Conservation (phyloP, 2,329 filamentous ascomycete genomes). For the Drechslera avenae region DNA sequence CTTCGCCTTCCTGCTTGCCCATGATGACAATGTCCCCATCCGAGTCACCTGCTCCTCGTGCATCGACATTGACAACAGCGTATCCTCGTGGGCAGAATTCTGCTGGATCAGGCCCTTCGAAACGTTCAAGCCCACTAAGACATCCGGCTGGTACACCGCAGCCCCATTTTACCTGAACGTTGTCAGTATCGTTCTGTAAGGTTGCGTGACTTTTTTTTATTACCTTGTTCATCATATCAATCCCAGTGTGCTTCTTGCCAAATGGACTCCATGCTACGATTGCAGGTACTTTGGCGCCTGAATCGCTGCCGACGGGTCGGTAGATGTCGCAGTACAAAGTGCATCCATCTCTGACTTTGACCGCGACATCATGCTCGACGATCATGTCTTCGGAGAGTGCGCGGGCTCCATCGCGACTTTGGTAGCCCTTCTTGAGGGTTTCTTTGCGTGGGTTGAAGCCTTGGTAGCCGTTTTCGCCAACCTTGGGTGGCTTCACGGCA, state of each 20-base stretch:
- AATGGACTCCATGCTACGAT: conserved; percentile 53
- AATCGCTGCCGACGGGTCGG: conserved; percentile 24
- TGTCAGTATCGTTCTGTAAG: not conserved
- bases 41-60: conserved; percentile 33
- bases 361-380: conserved; percentile 11
- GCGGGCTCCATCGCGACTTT: conserved; percentile 7
- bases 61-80: conserved; percentile 40
- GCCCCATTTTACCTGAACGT: conserved; percentile 3
- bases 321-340: conserved; percentile 17
- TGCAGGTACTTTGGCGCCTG: conserved; percentile 45
- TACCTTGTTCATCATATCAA: conserved; percentile 12
- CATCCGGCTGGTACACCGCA: conserved; percentile 9
- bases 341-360: conserved; percentile 16
- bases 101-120: conserved; percentile 51
- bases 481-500: conserved; percentile 11
- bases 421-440: conserved; percentile 9
- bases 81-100: conserved; percentile 40
- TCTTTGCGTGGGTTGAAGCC: conserved; percentile 16
- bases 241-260: conserved; percentile 43
- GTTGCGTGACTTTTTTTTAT: not conserved
- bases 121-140: conserved; percentile 43
- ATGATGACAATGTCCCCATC: conserved; percentile 34
- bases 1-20: conserved; percentile 41
- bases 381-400: conserved; percentile 11
- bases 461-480: conserved; percentile 16